phyloP scores from a whole-genome alignment of 129 eudicot genomes.

The Flaveria brownii region DNA sequence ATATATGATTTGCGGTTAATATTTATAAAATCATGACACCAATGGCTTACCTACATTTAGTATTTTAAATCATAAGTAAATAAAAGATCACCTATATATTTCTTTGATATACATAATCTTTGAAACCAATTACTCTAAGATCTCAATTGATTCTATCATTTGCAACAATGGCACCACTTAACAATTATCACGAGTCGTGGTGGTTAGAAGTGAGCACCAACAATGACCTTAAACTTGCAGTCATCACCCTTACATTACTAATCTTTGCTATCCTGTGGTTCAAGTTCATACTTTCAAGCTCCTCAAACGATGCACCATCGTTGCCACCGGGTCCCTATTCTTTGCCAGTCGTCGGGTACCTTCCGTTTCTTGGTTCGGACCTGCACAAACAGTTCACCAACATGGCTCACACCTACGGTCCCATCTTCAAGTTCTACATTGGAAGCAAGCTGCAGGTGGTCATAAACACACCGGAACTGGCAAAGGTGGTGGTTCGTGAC shows the following conservation, averaged over 20 bases:
- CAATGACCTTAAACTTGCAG: background rate
- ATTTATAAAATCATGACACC: background rate
- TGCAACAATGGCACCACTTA: conserved; percentile 7
- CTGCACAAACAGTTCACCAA: conserved; percentile 5
- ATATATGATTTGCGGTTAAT: background rate
- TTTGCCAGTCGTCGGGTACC: conserved; percentile 49
- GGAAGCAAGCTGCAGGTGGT: conserved; percentile 20
- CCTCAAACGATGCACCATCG: conserved; percentile 17
- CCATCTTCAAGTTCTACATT: conserved; percentile 11
- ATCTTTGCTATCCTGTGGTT: conserved; percentile 3
- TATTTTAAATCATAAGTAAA: background rate
- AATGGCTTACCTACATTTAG: background rate
- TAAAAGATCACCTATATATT: background rate
- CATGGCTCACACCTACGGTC: conserved; percentile 14
- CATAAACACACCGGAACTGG: background rate
- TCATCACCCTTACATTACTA: background rate
- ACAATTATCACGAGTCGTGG: background rate
- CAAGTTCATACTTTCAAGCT: background rate
- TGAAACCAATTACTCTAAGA: background rate
- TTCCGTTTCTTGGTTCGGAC: conserved; percentile 38
- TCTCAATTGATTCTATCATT: background rate
- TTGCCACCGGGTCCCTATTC: conserved; percentile 47
- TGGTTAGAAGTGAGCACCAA: background rate
- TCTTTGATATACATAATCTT: background rate
- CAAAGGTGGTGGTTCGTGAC: conserved; percentile 10